Base-by-base conservation (phyloP, 2,329 filamentous ascomycete genomes). In the Zymoseptoria crescenta region DNA sequence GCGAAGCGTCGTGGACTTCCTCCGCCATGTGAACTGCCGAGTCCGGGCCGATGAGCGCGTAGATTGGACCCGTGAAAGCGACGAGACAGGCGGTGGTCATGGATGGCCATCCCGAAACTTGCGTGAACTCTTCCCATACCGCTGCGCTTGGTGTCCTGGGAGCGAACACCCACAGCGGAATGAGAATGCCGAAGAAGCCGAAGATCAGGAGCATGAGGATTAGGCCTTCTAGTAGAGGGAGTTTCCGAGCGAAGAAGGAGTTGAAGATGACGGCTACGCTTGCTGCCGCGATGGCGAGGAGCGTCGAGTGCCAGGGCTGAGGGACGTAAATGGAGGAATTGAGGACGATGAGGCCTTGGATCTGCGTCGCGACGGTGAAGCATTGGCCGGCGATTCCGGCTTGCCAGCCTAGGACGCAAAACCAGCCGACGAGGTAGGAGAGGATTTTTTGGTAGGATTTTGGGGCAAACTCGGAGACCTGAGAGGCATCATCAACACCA, bases 301-400 rank as follows among this genome's bases (percentile, higher is more conserved):
- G 68, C 2, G 76, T 78, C 2, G 72, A 74, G 58, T 79, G 76
- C 76, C 76, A 80, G 57, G 71, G 62, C 55, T 77, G 66, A 1
- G 74, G 72, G 1, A 69, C 62, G 60, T 79, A 80, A 2, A 66
- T 66, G 1, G 71, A 69, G 54, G 77, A 66, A 59, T 79, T 78
- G 30, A 80, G 66, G 20, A 76, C 71, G 21, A 78, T 71, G 19
- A 80, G 51, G n/a, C 51, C 77, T 66, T 80, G 76, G 16, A 80
- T 75, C 49, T 77, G 74, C 4, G 72, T 75, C 2, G 74, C 77
- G 6, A 75, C 75, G 16, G 79, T 72, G 66, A 76, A 77, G 10
- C 73, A 74, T 54, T 76, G 75, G 3, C 74, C 72, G 6, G 76
- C 75, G 24, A 75, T 58, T 65, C 62, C 52, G 4, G 74, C 72